Evolutionary conservation across 2,329 filamentous ascomycete genomes (phyloP), one percentile per base, ranked within the genome.

Genomic region (Aspergillus niger): DNA sequence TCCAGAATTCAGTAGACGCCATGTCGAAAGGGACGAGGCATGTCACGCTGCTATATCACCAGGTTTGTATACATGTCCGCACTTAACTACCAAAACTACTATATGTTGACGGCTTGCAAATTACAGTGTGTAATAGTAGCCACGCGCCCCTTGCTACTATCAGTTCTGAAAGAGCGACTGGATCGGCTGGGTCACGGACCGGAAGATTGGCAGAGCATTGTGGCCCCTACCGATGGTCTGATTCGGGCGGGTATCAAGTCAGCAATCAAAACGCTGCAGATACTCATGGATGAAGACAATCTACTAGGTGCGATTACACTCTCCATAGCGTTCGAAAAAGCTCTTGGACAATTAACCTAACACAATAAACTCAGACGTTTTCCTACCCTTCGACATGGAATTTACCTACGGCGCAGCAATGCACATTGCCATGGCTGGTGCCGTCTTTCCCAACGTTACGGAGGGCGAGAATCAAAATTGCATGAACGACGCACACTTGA

Each of bases 171-270:
- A 51, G 74, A 79, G 55, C 66, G 75, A 3, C 59, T 77, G 0
- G 72, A 77, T 0, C 71, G 68, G 6, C 58, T 76, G 0, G 63
- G 61, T 0, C 61, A 69, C 2, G 65, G 65, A 52, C 63, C 56
- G 2, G 70, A 76, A 26, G 70, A 77, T 28, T 74, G 74, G 36
- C 69, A 74, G 8, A 71, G 57, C 0, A 74, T 79, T 32, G 61
- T 79, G 0, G 66, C 65, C 2, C 71, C 70, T 1, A 78, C 76
- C 1, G 74, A 71, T 11, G 64, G 74, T 0, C 57, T 80, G 0
- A 77, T 80, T 7, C 74, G 72, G 0, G 77, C 74, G 0, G 76
- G 78, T 3, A 79, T 79, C 20, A 79, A 79, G 36, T 80, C 77
- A 0, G 77, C 78, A 0, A 65, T 69, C 3, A 80, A 79, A 51